Evolutionary conservation across 164 flowering plant species (phyloP), one percentile per base, ranked within the genome.

Genomic region (Buxus sempervirens): DNA sequence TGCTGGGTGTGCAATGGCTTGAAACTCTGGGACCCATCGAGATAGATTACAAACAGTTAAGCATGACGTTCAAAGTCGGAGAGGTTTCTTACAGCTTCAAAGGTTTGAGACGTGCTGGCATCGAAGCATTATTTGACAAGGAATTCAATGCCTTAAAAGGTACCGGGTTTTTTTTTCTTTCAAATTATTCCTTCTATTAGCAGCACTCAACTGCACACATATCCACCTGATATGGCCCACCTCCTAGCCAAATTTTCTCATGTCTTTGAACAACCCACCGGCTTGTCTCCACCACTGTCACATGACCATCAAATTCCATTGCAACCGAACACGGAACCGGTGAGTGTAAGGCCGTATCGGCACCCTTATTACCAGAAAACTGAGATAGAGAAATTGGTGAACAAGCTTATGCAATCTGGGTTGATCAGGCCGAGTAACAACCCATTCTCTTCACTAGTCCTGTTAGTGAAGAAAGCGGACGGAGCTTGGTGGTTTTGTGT

Each of bases 1-100:
- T 72, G 9, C 62, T 72, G 62, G 71, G 70, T 7, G 66, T 67
- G 22, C 66, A 72, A 54, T 72, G 75, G 75, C 32, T 72, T 15
- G 66, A 19, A 7, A 60, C 70, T 41, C 62, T 61, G 41, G 65
- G 71, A 27, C 66, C 75, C 24, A 45, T 72, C 45, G 54, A 66
- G 48, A 67, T 28, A 0, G 62, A 72, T 51, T 61, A 66, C 54
- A 41, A 67, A 38, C 42, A 48, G 9, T 54, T 65, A 5, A 62
- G 67, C 41, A 54, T 70, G 54, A 18, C 32, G 0, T 70, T 62
- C 62, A 36, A 41, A 5, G 0, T 15, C 18, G 65, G 9, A 51
- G 65, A 65, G 21, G 10, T 27, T 38, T 15, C 59, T 16, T 49
- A 61, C 53, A 61, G 42, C 19, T 60, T 72, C 53, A 22, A 72